Conservation (phyloP, 2,329 filamentous ascomycete genomes). For the Cladobotryum protrusum region DNA sequence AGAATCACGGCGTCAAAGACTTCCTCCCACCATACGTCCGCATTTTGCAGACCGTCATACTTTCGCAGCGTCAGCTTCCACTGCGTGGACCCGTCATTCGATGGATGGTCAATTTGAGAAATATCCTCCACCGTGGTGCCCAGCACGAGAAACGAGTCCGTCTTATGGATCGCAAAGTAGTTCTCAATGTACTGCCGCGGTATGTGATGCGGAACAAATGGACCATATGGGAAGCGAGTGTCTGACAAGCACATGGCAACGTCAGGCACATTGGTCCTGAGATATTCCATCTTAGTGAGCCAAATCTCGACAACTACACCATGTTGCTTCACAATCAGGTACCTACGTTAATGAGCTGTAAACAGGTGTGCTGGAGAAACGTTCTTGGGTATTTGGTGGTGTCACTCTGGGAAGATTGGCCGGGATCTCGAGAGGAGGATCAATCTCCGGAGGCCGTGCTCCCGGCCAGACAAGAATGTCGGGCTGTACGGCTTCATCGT, state of each 20-base stretch:
- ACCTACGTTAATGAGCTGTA: slow-evolving; percentile 46
- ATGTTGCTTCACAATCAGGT: rapidly evolving
- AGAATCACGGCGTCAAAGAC: slow-evolving; percentile 40
- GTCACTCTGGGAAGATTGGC: slow-evolving; percentile 32
- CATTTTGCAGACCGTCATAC: slow-evolving; percentile 34
- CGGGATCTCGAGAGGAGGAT: slow-evolving; percentile 41
- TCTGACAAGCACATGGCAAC: slow-evolving; percentile 53
- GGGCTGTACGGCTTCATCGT: slow-evolving; percentile 37
- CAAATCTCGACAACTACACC: too few species aligned
- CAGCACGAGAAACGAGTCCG: slow-evolving; percentile 40
- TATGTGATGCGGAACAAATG: slow-evolving; percentile 49
- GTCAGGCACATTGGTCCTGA: slow-evolving; percentile 49
- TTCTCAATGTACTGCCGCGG: slow-evolving; percentile 50
- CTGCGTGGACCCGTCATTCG: slow-evolving; percentile 4
- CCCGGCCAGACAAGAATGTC: slow-evolving; percentile 35
- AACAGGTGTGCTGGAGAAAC: slow-evolving; percentile 43
- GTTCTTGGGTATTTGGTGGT: slow-evolving; percentile 36
- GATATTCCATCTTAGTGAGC: not conserved
- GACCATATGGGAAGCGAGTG: slow-evolving; percentile 45
- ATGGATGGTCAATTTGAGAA: slow-evolving; percentile 21
- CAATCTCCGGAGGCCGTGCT: slow-evolving; percentile 36
- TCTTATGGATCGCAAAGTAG: slow-evolving; percentile 46
- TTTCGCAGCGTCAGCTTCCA: slow-evolving; percentile 46
- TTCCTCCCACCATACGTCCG: slow-evolving; percentile 51
- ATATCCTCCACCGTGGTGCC: slow-evolving; percentile 49